These are phyloP conservation scores for Pseudogymnoascus sp. DNA, from an alignment of 2,329 filamentous ascomycete species.

Conservation along the genomic window DNA sequence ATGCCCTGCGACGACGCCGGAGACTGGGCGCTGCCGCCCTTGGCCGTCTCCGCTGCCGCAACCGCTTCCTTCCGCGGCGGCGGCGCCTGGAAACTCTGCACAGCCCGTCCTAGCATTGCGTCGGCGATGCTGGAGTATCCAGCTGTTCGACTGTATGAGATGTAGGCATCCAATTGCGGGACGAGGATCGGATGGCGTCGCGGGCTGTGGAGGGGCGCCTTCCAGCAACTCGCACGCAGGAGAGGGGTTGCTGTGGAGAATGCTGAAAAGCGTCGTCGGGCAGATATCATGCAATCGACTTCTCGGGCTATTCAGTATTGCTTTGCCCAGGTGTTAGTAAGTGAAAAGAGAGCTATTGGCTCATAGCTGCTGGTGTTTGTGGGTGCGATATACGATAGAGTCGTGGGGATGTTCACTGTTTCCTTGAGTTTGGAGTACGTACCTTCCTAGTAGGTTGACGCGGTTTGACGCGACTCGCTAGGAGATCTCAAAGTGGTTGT, in stretches of 20 bases:
- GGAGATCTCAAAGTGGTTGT: neutral
- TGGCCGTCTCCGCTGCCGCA: neutral
- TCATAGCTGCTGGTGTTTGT: neutral
- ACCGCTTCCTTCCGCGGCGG: slow-evolving; percentile 18
- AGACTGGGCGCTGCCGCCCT: neutral
- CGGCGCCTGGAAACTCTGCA: slow-evolving; percentile 16
- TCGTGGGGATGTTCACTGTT: neutral
- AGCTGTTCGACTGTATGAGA: slow-evolving; percentile 16
- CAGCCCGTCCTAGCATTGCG: slow-evolving; percentile 28
- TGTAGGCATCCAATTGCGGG: slow-evolving; percentile 10
- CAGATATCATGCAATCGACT: slow-evolving; percentile 27
- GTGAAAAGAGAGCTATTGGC: neutral
- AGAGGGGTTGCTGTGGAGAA: slow-evolving; percentile 20
- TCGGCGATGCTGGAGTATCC: slow-evolving; percentile 25
- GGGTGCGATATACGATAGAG: neutral
- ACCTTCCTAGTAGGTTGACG: neutral
- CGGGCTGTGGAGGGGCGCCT: slow-evolving; percentile 12
- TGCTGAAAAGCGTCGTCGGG: slow-evolving; percentile 19
- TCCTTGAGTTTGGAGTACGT: neutral
- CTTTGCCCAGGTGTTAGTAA: neutral
- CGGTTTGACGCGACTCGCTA: slow-evolving; percentile 1
- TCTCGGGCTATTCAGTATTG: neutral
- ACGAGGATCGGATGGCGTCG: slow-evolving; percentile 2
- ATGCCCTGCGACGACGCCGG: neutral
- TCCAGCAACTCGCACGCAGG: slow-evolving; percentile 23